Conservation (phyloP, 2,329 filamentous ascomycete species). For the Fusarium foetens region DNA sequence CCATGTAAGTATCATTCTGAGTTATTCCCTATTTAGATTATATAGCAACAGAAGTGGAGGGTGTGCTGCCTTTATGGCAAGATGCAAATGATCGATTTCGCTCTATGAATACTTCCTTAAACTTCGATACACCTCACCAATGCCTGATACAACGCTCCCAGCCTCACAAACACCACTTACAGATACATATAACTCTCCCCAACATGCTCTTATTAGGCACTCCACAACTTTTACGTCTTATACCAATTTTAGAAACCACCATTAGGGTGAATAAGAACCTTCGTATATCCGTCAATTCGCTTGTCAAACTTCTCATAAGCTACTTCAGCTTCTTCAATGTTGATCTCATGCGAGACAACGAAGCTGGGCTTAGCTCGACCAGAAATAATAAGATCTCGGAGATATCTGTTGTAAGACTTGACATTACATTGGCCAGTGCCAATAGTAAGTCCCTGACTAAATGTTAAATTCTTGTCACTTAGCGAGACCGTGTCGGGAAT, state of each 20-base stretch:
- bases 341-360: conserved; percentile 72
- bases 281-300: conserved; percentile 73
- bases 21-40: background rate
- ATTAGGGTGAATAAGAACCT: conserved; percentile 74
- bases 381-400: conserved; percentile 72
- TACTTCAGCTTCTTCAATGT: conserved; percentile 67
- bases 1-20: background rate
- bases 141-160: background rate
- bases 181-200: background rate
- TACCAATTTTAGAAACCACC: conserved; percentile 50
- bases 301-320: conserved; percentile 75
- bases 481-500: fast-evolving
- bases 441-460: conserved; percentile 63
- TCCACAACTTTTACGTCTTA: background rate
- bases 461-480: background rate
- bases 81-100: background rate
- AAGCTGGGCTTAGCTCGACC: conserved; percentile 74
- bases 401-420: conserved; percentile 73
- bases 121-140: background rate
- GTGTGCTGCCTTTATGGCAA: background rate
- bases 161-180: background rate
- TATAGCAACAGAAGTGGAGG: background rate
- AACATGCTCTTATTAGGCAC: background rate
- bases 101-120: background rate
- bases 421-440: conserved; percentile 75